Conservation (phyloP, 257 asterid species). For the Przewalskia tangutica region DNA sequence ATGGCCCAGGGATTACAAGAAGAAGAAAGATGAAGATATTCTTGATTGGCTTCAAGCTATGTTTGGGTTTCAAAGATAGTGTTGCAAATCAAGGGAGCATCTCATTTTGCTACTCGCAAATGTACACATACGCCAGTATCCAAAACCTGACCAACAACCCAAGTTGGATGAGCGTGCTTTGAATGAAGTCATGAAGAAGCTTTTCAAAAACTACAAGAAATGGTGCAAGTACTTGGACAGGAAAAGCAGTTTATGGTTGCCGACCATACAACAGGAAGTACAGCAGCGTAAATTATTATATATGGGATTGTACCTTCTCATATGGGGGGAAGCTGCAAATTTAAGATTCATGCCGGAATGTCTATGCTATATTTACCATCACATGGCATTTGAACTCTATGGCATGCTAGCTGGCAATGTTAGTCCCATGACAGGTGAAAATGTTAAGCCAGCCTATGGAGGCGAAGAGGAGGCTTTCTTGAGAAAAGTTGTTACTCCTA, state of each 20-base stretch:
- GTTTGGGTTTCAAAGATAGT: slow-evolving; percentile 96
- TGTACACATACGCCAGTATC: slow-evolving; percentile 95
- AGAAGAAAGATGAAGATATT: slow-evolving; percentile 94
- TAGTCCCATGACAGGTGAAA: slow-evolving; percentile 95
- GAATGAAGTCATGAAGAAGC: slow-evolving; percentile 97
- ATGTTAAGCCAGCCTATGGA: slow-evolving; percentile 98
- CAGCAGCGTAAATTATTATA: slow-evolving; percentile 91
- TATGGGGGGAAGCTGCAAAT: slow-evolving; percentile 99
- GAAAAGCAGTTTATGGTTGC: slow-evolving; percentile 95
- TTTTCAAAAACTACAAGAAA: slow-evolving; percentile 92
- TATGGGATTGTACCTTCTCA: slow-evolving; percentile 89
- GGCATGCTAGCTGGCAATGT: slow-evolving; percentile 99
- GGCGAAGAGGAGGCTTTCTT: slow-evolving; percentile 98
- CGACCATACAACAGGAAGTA: slow-evolving; percentile 97
- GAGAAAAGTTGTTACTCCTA: slow-evolving; percentile 84
- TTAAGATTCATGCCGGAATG: slow-evolving; percentile 98
- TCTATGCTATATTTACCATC: slow-evolving; percentile 95
- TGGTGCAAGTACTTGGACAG: slow-evolving; percentile 99
- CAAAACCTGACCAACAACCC: slow-evolving; percentile 97
- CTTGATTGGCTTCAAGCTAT: slow-evolving; percentile 99
- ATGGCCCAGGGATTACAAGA: slow-evolving; percentile 96
- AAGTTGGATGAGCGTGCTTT: slow-evolving; percentile 98
- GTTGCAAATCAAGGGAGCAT: slow-evolving; percentile 98
- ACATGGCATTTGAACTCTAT: slow-evolving; percentile 95
- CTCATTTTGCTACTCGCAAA: slow-evolving; percentile 92